Conservation (phyloP, 345 rosid genomes). For the Eucalyptus leucophloia region DNA sequence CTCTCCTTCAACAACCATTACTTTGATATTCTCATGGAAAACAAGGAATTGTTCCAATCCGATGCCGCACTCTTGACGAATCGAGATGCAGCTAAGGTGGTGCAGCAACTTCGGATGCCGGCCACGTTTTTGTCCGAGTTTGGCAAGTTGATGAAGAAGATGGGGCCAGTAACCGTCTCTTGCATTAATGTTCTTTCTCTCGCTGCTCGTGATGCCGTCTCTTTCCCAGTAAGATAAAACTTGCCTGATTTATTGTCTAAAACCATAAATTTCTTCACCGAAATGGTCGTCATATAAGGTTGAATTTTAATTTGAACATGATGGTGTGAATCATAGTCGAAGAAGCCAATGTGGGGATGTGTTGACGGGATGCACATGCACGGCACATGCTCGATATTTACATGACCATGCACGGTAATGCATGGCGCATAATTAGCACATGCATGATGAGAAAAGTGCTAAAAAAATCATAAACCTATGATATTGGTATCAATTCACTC, state of each 20-base stretch:
- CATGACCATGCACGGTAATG: too few species aligned
- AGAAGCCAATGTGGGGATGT: background rate
- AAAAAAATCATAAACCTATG: too few species aligned
- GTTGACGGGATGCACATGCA: background rate
- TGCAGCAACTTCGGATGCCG: too few species aligned
- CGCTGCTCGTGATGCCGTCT: background rate
- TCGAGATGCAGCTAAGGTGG: background rate
- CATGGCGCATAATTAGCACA: too few species aligned
- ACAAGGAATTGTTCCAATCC: slow-evolving; percentile 7
- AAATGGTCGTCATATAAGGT: background rate
- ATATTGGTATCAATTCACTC: too few species aligned
- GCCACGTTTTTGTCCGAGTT: too few species aligned
- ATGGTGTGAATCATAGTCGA: background rate
- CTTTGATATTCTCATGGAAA: slow-evolving; percentile 3
- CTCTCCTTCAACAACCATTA: slow-evolving; percentile 2
- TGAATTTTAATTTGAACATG: background rate
- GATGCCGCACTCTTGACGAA: slow-evolving; percentile 10
- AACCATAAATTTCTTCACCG: background rate
- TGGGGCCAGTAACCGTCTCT: too few species aligned
- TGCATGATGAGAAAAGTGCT: too few species aligned
- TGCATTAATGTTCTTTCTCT: background rate
- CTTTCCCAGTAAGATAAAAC: background rate
- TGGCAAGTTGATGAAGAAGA: too few species aligned
- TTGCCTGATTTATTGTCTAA: background rate
- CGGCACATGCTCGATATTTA: too few species aligned